A percentile compares a stretch with the other conserved stretches of the same genome.
phyloP scores from a whole-genome alignment of 225 moss, liverwort and hornwort genomes.

The Polytrichum commune region DNA sequence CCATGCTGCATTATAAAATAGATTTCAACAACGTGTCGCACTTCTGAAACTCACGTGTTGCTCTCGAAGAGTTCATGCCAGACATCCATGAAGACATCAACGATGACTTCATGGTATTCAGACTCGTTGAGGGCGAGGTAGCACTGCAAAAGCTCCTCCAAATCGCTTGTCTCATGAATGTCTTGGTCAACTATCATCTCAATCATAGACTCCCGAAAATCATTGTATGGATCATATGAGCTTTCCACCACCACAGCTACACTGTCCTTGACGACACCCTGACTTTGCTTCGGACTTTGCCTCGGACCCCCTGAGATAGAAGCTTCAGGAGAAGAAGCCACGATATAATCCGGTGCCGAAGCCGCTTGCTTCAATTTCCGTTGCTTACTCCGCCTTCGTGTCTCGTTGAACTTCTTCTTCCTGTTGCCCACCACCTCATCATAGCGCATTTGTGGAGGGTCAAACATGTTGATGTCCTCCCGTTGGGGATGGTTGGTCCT shows the following conservation, averaged over 20 bases:
- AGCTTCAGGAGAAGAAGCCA: constrained; percentile 6
- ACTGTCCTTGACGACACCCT: constrained; percentile 50
- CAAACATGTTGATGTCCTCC: constrained; percentile 5
- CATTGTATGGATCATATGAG: constrained; percentile 63
- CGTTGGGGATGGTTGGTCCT: constrained; percentile 19
- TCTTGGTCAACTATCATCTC: constrained; percentile 73
- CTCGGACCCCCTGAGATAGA: not conserved
- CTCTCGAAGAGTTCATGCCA: constrained; percentile 62
- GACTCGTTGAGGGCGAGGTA: constrained; percentile 67
- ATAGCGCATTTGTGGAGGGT: constrained; percentile 5
- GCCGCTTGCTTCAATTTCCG: constrained; percentile 6
- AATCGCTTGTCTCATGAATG: constrained; percentile 47
- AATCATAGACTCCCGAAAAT: constrained; percentile 70
- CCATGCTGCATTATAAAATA: not conserved
- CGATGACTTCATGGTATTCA: constrained; percentile 61
- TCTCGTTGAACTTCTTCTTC: constrained; percentile 1
- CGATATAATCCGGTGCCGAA: constrained; percentile 3
- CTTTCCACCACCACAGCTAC: constrained; percentile 74
- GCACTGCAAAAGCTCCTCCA: constrained; percentile 73
- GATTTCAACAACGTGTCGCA: not conserved
- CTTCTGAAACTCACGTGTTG: not conserved
- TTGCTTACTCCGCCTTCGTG: constrained; percentile 12
- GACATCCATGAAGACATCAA: constrained; percentile 63
- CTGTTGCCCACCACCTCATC: constrained; percentile 15
- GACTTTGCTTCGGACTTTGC: constrained; percentile 6